These are phyloP conservation scores for Ceratorhiza oryzae-sativae DNA, from an alignment of 1,284 basidiomycete species.

Conservation along the genomic window DNA sequence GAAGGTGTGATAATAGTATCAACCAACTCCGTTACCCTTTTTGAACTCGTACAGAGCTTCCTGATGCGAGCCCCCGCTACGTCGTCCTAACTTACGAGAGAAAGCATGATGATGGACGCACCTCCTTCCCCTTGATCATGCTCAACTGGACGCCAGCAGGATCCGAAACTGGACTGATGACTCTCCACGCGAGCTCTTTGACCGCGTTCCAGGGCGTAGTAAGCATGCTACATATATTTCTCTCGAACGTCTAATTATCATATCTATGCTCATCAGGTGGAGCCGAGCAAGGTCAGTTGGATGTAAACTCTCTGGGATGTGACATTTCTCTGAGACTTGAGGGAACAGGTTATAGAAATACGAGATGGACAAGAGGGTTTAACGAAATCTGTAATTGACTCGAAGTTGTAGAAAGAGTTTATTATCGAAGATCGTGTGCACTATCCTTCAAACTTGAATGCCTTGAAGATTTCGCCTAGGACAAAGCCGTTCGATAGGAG, in stretches of 20 bases:
- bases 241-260: not conserved
- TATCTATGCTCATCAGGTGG: constrained; percentile 43
- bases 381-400: constrained; percentile 73
- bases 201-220: constrained; percentile 80
- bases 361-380: constrained; percentile 81
- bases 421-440: constrained; percentile 1
- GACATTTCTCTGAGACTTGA: not conserved
- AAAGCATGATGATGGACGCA: constrained; percentile 81
- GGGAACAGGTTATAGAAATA: constrained; percentile 69
- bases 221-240: constrained; percentile 46
- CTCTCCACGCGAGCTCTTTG: constrained; percentile 83
- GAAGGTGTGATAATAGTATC: constrained; percentile 63
- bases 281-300: constrained; percentile 49
- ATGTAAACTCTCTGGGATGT: not conserved
- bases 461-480: constrained; percentile 65
- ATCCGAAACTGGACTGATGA: constrained; percentile 77
- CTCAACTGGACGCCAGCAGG: constrained; percentile 85
- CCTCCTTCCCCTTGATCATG: constrained; percentile 82
- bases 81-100: constrained; percentile 85
- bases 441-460: constrained; percentile 37
- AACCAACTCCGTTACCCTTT: constrained; percentile 2
- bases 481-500: constrained; percentile 80
- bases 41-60: constrained; percentile 69
- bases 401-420: constrained; percentile 58
- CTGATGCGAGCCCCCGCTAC: constrained; percentile 89